Evolutionary conservation across 305 asterid genomes (phyloP).

Genomic region (Andrographis paniculata): DNA sequence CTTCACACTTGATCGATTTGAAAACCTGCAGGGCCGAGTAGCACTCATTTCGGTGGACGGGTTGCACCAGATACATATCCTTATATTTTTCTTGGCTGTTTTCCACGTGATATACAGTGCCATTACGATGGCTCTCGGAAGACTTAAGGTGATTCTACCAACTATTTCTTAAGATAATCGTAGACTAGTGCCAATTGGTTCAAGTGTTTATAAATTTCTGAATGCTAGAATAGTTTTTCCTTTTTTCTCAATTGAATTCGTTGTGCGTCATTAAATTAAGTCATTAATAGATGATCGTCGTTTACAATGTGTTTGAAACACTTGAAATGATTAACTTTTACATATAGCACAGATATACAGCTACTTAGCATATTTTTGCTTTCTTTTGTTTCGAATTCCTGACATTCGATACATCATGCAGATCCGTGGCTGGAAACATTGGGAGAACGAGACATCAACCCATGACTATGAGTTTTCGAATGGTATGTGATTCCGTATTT

Average conservation of each 20-base stretch:
- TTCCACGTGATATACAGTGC: constrained; percentile 58
- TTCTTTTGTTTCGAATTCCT: neutral
- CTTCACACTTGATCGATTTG: no score
- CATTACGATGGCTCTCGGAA: constrained; percentile 59
- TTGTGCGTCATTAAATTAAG: no score
- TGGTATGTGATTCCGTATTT: constrained; percentile 32
- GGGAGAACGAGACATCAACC: constrained; percentile 82
- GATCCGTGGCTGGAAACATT: constrained; percentile 89
- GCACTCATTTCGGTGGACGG: constrained; percentile 49
- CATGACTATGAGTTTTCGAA: constrained; percentile 66
- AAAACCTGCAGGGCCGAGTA: constrained; percentile 35
- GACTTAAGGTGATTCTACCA: constrained; percentile 40
- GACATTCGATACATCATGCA: constrained; percentile 14
- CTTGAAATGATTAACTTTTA: no score
- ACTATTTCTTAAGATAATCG: neutral
- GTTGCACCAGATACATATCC: constrained; percentile 64
- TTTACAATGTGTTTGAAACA: no score
- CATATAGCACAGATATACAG: no score
- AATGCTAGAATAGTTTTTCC: no score
- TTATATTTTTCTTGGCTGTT: constrained; percentile 64
- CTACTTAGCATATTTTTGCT: constrained; percentile 2
- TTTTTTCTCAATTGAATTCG: no score
- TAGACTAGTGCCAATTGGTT: no score
- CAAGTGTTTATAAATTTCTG: no score
- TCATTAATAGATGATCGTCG: no score